These are phyloP conservation scores for Penicillium canescens DNA, from an alignment of 495 filamentous ascomycete genomes.

Conservation along the genomic window DNA sequence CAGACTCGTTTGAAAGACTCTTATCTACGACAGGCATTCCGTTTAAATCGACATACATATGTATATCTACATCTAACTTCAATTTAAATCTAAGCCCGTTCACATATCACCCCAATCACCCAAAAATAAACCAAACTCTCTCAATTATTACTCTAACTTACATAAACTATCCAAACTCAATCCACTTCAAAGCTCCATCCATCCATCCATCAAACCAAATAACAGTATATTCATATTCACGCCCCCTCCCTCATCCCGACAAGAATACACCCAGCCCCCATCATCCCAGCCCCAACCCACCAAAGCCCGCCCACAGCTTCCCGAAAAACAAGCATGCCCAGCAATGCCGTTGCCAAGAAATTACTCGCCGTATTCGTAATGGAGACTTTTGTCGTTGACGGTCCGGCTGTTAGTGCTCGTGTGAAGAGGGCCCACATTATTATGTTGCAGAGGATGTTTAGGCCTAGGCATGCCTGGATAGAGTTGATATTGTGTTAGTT, in stretches of 20 bases:
- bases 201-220: too few relatives aligned
- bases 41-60: too few relatives aligned
- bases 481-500: not conserved
- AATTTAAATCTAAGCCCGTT: too few relatives aligned
- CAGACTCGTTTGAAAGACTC: too few relatives aligned
- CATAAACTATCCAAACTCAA: not conserved
- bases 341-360: slow-evolving; percentile 86
- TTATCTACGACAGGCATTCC: too few relatives aligned
- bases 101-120: too few relatives aligned
- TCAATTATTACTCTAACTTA: too few relatives aligned
- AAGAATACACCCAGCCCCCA: slow-evolving; percentile 88
- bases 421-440: slow-evolving; percentile 92
- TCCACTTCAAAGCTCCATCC: not conserved
- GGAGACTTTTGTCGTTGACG: slow-evolving; percentile 85
- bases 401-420: slow-evolving; percentile 76
- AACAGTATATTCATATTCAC: slow-evolving; percentile 3
- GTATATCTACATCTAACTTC: not conserved
- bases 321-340: slow-evolving; percentile 72
- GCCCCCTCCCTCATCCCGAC: slow-evolving; percentile 77
- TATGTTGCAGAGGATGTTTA: slow-evolving; percentile 87
- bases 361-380: slow-evolving; percentile 93
- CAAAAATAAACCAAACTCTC: too few relatives aligned
- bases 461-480: slow-evolving; percentile 73
- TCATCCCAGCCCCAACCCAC: slow-evolving; percentile 83
- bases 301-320: slow-evolving; percentile 75